A percentile compares a stretch with the other conserved stretches of the same genome.
phyloP scores from a whole-genome alignment of 176 grass and related monocot species.

The Pontederia paniculata region DNA sequence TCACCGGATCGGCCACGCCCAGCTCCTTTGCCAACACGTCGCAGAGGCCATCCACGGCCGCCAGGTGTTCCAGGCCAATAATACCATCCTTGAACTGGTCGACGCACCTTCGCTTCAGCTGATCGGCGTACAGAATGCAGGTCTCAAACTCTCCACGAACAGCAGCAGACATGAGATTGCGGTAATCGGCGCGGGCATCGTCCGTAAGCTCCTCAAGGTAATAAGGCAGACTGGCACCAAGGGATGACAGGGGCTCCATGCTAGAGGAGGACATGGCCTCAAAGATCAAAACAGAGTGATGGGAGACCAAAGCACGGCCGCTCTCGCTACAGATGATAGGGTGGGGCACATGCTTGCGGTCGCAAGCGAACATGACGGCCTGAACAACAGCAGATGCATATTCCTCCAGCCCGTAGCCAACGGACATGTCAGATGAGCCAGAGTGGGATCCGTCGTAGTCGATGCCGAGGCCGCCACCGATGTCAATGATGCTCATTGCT shows the following conservation, averaged over 20 bases:
- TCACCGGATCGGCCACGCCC: not conserved
- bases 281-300: slow-evolving; percentile 15
- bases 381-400: slow-evolving; percentile 9
- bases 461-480: slow-evolving; percentile 18
- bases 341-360: slow-evolving; percentile 2
- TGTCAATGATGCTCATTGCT: slow-evolving; percentile 14
- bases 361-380: slow-evolving; percentile 1
- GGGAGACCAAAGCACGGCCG: slow-evolving; percentile 11
- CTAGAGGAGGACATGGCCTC: not conserved
- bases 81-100: slow-evolving; percentile 6
- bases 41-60: slow-evolving; percentile 10
- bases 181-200: slow-evolving; percentile 2
- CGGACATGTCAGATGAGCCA: slow-evolving; percentile 7
- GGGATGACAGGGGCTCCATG: not conserved
- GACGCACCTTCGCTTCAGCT: slow-evolving; percentile 12
- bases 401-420: slow-evolving; percentile 3
- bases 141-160: slow-evolving; percentile 4
- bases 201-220: slow-evolving; percentile 1
- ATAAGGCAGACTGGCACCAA: not conserved
- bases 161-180: not conserved
- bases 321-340: slow-evolving; percentile 20
- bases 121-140: slow-evolving; percentile 1
- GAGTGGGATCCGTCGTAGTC: slow-evolving; percentile 16
- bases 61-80: slow-evolving; percentile 10
- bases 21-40: slow-evolving; percentile 5